Conservation (phyloP, 2,329 filamentous ascomycete species). For the Chaetomium sp. region DNA sequence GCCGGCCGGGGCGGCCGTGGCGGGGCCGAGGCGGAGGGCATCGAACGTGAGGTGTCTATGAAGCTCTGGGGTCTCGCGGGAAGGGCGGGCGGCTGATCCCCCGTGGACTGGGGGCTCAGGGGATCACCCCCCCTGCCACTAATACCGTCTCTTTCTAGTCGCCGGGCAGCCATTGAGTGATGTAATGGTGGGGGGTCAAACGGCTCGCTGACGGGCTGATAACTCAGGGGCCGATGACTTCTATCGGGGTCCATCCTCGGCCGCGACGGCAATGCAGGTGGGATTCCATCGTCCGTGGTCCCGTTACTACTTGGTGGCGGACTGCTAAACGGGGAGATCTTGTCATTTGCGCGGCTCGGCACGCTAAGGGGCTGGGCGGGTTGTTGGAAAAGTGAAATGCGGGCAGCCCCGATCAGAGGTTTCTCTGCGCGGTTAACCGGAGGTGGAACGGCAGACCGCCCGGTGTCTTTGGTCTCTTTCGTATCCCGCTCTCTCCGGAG, state of each 20-base stretch:
- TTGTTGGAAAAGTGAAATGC: conserved; percentile 16
- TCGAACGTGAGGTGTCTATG: conserved; percentile 27
- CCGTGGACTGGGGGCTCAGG: conserved; percentile 36
- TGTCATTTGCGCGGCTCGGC: conserved; percentile 34
- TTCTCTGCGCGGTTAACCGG: conserved; percentile 78
- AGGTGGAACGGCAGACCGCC: conserved; percentile 53
- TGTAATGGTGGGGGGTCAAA: conserved; percentile 51
- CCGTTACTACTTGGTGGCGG: conserved; percentile 66
- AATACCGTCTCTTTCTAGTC: conserved; percentile 40
- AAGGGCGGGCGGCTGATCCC: conserved; percentile 41
- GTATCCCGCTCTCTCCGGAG: conserved; percentile 43
- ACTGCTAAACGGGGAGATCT: conserved; percentile 76
- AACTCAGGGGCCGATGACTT: conserved; percentile 27
- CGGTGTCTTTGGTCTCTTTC: conserved; percentile 30
- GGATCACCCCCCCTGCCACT: conserved; percentile 34
- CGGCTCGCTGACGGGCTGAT: conserved; percentile 40
- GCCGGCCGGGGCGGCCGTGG: conserved; percentile 39
- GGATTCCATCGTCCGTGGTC: conserved; percentile 43
- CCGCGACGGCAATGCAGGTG: conserved; percentile 44
- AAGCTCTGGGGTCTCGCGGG: conserved; percentile 42
- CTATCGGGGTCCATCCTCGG: conserved; percentile 32
- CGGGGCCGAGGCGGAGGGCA: conserved; percentile 25
- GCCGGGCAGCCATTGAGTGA: conserved; percentile 39
- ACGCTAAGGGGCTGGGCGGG: conserved; percentile 27
- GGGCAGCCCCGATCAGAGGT: conserved; percentile 29